Evolutionary conservation across 1,284 basidiomycete species (phyloP), one percentile per base, ranked within the genome.

Genomic region (Malassezia sp.): DNA sequence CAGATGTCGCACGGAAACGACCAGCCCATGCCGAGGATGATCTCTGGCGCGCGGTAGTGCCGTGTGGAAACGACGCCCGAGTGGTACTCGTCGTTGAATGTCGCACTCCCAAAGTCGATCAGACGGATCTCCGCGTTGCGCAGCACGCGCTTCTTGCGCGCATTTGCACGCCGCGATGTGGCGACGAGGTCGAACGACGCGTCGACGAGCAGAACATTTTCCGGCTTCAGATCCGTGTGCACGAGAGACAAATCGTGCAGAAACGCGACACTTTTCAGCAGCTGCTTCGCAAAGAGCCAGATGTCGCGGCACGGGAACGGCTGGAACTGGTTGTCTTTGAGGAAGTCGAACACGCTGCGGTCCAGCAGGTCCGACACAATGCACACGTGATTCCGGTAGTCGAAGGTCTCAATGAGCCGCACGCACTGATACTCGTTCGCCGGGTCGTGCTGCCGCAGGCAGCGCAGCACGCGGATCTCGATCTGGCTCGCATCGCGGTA

Each of bases 61-160:
- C 93, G 80, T 15, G 93, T 97, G 28, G 84, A 91, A 30, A 99
- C 93, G 15, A 97, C 91, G 3, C 84, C 87, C 2, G 90, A 95
- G 71, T 99, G 93, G 71, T 97, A 97, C 72, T 99, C 93, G 63
- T 87, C 81, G 68, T 95, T 85, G 67, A 97, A 97, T 0, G 91
- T 99, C 2, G 93, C 93, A 37, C 86, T 91, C 39, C 93, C 90
- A 74, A 99, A 99, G 73, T 99, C 93, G 71, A 99, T 99, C 36
- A 99, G 76, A 28, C 85, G 85, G 57, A 99, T 96, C 45, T 91
- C 86, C 8, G 88, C 91, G 43, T 83, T 84, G 43, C 80, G 76
- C 44, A 96, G 75, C 52, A 95, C 79, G 20, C 61, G 57, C 38
- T 57, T 58, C 18, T 60, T 50, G 41, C 61, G 56, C 14, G 63